These are phyloP conservation scores for Wickerhamomyces ciferrii DNA, from an alignment of 805 yeast genomes.

Conservation along the genomic window DNA sequence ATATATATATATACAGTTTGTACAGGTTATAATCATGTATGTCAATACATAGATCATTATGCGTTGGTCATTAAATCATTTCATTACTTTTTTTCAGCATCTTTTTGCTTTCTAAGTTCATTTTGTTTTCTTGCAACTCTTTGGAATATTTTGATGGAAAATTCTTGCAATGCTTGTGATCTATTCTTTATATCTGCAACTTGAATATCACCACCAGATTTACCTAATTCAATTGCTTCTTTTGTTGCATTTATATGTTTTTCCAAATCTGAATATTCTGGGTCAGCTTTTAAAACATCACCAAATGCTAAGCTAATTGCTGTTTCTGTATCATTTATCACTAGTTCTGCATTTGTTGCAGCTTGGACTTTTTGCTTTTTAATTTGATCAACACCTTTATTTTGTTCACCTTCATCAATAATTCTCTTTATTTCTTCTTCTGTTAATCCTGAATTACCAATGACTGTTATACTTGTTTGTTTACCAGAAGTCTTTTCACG, in stretches of 20 bases:
- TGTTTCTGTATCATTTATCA: conserved; percentile 82
- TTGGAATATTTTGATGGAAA: conserved; percentile 73
- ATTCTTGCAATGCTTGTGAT: conserved; percentile 71
- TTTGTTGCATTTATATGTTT: conserved; percentile 48
- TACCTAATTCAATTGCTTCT: conserved; percentile 62
- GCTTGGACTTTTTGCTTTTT: conserved; percentile 60
- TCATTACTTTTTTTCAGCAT: neutral
- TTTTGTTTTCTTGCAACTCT: conserved; percentile 18
- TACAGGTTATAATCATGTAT: neutral
- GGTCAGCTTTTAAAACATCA: conserved; percentile 41
- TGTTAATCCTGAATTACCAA: conserved; percentile 64
- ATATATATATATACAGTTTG: neutral
- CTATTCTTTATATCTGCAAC: conserved; percentile 60
- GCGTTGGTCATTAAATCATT: neutral
- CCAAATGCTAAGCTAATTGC: conserved; percentile 69
- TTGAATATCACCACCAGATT: conserved; percentile 52
- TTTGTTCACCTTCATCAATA: conserved; percentile 60
- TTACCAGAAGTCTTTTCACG: conserved; percentile 73
- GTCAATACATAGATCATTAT: neutral
- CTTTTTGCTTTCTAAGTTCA: conserved; percentile 1
- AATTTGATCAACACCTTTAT: conserved; percentile 54
- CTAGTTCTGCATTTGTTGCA: conserved; percentile 73
- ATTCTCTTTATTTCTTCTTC: conserved; percentile 62
- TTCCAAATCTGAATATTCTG: conserved; percentile 40
- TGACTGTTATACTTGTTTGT: conserved; percentile 69